Evolutionary conservation across 2,329 filamentous ascomycete species (phyloP).

Genomic region (Aspergillus fijiensis): DNA sequence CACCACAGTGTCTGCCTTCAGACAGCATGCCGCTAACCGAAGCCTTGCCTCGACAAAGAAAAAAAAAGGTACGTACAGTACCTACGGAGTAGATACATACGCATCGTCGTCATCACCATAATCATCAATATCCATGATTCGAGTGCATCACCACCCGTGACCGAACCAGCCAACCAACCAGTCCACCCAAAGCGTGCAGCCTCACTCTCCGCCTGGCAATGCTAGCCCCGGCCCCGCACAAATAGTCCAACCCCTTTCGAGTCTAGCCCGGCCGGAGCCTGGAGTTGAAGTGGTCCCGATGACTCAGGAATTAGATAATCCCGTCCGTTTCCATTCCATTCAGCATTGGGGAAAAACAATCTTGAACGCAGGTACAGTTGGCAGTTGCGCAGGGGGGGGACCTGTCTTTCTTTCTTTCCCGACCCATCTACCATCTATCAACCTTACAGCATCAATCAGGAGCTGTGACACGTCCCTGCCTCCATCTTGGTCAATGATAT

Average conservation of each 20-base stretch:
- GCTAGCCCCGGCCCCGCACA: too few species aligned
- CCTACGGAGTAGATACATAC: too few species aligned
- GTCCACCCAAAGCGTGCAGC: not conserved
- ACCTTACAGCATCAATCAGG: too few species aligned
- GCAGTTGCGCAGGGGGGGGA: too few species aligned
- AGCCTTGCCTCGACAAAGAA: not conserved
- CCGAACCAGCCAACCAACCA: not conserved
- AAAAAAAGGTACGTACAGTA: too few species aligned
- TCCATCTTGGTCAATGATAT: too few species aligned
- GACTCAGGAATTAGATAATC: conserved; percentile 1
- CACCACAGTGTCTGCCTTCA: not conserved
- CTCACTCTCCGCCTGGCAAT: not conserved
- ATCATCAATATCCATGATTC: too few species aligned
- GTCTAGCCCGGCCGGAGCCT: not conserved
- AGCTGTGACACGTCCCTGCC: too few species aligned
- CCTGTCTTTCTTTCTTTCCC: too few species aligned
- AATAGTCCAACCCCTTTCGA: not conserved
- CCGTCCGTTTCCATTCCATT: not conserved
- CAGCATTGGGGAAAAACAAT: too few species aligned
- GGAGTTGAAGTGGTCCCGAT: not conserved
- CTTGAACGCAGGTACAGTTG: too few species aligned
- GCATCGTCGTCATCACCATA: not conserved
- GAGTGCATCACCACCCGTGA: not conserved
- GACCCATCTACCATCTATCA: too few species aligned
- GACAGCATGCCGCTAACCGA: not conserved